phyloP scores from a whole-genome alignment of 2,329 filamentous ascomycete species.

The Herpotrichia juniperi region DNA sequence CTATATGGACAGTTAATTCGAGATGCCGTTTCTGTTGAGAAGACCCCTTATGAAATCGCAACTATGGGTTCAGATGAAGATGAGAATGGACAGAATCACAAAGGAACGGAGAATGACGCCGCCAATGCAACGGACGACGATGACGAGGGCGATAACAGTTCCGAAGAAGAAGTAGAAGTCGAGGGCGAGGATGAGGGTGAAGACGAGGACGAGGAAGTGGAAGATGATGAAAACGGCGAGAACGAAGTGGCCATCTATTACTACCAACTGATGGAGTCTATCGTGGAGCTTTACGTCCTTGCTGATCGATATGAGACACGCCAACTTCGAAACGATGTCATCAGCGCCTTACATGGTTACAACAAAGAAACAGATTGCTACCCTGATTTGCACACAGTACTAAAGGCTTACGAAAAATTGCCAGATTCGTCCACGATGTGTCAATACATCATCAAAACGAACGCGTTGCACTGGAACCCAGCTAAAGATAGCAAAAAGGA shows the following conservation, averaged over 20 bases:
- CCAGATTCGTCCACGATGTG: background rate
- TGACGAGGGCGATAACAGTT: too few species aligned
- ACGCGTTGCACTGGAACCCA: background rate
- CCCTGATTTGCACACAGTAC: constrained; percentile 10
- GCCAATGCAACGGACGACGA: too few species aligned
- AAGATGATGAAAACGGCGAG: too few species aligned
- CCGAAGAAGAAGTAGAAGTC: too few species aligned
- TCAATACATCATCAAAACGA: background rate
- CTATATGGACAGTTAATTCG: constrained; percentile 18
- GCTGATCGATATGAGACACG: constrained; percentile 18
- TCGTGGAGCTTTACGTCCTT: constrained; percentile 20
- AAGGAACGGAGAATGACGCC: too few species aligned
- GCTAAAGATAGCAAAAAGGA: background rate
- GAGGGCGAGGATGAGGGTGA: too few species aligned
- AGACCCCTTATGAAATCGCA: constrained; percentile 4
- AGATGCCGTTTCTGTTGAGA: background rate
- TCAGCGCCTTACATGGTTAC: constrained; percentile 13
- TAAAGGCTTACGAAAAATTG: constrained; percentile 10
- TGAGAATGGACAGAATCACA: too few species aligned
- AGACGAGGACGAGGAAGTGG: too few species aligned
- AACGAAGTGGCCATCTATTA: background rate
- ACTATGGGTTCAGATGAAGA: too few species aligned
- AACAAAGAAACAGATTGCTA: constrained; percentile 12
- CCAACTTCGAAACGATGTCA: constrained; percentile 14
- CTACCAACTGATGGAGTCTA: constrained; percentile 11